These are phyloP conservation scores for Punica granatum DNA, from an alignment of 345 rosid species.

Conservation along the genomic window DNA sequence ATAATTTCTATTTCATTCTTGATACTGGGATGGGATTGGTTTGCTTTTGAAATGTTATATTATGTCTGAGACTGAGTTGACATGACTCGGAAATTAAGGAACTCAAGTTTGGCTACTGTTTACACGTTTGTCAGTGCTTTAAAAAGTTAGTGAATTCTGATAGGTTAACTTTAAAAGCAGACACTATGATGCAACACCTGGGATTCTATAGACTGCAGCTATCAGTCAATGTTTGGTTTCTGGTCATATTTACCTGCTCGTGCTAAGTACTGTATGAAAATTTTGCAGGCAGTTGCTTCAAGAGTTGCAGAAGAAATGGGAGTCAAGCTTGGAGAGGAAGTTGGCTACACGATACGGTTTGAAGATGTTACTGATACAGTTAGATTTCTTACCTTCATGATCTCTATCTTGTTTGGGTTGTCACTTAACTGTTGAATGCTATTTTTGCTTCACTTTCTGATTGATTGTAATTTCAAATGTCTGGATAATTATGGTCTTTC, in stretches of 20 bases:
- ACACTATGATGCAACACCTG: background rate
- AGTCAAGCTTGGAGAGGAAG: slow-evolving; percentile 90
- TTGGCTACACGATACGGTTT: slow-evolving; percentile 87
- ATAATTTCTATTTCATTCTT: background rate
- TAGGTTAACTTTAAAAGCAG: background rate
- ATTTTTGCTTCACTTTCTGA: background rate
- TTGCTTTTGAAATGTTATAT: background rate
- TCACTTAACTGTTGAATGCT: background rate
- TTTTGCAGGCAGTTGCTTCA: slow-evolving; percentile 69
- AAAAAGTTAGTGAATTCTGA: background rate
- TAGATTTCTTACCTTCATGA: slow-evolving; percentile 19
- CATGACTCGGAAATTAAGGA: background rate
- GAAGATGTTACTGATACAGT: slow-evolving; percentile 83
- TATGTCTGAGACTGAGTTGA: background rate
- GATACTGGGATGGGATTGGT: background rate
- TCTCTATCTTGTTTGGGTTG: background rate
- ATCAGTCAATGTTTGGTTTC: background rate
- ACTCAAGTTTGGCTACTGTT: background rate
- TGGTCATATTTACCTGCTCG: background rate
- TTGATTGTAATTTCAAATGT: background rate
- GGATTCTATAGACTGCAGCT: background rate
- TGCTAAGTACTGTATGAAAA: background rate
- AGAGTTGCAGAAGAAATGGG: slow-evolving; percentile 98
- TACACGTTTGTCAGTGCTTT: background rate
- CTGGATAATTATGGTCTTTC: background rate